phyloP scores from a whole-genome alignment of 2,329 filamentous ascomycete species.

The Anisogramma anomala region DNA sequence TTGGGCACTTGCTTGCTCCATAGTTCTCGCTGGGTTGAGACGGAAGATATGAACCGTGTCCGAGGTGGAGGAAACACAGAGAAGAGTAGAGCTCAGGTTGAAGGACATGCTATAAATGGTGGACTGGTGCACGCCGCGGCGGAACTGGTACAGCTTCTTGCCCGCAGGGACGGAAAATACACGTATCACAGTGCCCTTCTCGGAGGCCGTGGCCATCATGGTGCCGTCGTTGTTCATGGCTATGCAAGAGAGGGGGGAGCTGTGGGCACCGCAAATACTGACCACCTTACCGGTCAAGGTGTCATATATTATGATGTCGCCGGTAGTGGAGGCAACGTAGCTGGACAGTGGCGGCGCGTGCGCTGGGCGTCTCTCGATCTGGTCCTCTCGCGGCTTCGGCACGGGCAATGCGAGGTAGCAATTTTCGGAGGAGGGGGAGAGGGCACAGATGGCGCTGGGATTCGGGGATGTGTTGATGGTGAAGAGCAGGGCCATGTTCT shows the following conservation, averaged over 20 bases:
- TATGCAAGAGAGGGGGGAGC: conserved; percentile 80
- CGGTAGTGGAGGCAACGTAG: conserved; percentile 73
- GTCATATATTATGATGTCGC: conserved; percentile 89
- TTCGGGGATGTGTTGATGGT: conserved; percentile 93
- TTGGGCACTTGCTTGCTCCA: conserved; percentile 17
- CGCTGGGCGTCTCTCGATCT: conserved; percentile 49
- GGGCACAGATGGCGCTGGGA: conserved; percentile 76
- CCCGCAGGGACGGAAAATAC: conserved; percentile 88
- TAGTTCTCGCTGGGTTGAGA: conserved; percentile 39
- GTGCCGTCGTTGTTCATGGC: conserved; percentile 88
- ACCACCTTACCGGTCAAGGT: conserved; percentile 80
- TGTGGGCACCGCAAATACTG: conserved; percentile 91
- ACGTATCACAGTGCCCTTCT: conserved; percentile 94
- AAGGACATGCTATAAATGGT: conserved; percentile 99
- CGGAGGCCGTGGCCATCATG: conserved; percentile 83
- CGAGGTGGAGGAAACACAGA: conserved; percentile 91
- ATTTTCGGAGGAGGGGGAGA: conserved; percentile 89
- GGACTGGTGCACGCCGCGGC: conserved; percentile 87
- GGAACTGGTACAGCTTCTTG: conserved; percentile 91
- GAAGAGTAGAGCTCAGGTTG: conserved; percentile 81
- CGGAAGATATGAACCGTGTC: conserved; percentile 97
- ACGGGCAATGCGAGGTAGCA: conserved; percentile 93
- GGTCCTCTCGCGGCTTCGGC: conserved; percentile 57
- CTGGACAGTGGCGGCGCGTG: conserved; percentile 75
- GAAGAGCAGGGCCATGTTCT: conserved; percentile 91